These are phyloP conservation scores for Vaccinium corymbosum DNA, from an alignment of 148 eudicot species.

Conservation along the genomic window DNA sequence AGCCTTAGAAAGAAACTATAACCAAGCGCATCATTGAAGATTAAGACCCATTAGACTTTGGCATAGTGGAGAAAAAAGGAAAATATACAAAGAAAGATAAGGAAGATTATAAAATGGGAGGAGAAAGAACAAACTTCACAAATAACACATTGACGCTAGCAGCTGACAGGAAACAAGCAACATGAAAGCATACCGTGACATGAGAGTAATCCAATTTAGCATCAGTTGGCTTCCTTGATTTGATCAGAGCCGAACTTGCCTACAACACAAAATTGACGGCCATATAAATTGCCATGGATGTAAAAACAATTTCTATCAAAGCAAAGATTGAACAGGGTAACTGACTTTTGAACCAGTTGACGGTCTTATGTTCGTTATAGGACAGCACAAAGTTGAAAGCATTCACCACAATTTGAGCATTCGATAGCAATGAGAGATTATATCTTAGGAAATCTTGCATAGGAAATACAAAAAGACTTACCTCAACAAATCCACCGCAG, in stretches of 20 bases:
- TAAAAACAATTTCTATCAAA: neutral
- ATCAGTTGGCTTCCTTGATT: conserved; percentile 73
- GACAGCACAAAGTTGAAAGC: neutral
- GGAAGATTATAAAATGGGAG: neutral
- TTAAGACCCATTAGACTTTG: neutral
- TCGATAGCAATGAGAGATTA: neutral
- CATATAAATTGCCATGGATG: conserved; percentile 6
- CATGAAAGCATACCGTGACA: conserved; percentile 58
- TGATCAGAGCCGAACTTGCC: conserved; percentile 85
- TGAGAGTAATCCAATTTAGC: conserved; percentile 92
- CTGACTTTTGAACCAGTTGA: neutral
- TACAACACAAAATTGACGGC: conserved; percentile 25
- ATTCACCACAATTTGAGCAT: neutral
- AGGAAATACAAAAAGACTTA: neutral
- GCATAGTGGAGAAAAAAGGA: neutral
- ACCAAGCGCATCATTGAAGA: neutral
- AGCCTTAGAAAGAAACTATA: neutral
- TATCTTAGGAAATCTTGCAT: neutral
- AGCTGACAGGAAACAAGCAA: neutral
- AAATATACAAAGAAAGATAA: conserved; percentile 3
- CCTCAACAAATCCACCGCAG: conserved; percentile 97
- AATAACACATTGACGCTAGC: neutral
- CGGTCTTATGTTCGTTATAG: neutral
- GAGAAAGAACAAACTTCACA: conserved; percentile 6
- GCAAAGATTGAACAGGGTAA: neutral